phyloP scores from a whole-genome alignment of 2,329 filamentous ascomycete genomes.

The Gnomoniopsis sp. region DNA sequence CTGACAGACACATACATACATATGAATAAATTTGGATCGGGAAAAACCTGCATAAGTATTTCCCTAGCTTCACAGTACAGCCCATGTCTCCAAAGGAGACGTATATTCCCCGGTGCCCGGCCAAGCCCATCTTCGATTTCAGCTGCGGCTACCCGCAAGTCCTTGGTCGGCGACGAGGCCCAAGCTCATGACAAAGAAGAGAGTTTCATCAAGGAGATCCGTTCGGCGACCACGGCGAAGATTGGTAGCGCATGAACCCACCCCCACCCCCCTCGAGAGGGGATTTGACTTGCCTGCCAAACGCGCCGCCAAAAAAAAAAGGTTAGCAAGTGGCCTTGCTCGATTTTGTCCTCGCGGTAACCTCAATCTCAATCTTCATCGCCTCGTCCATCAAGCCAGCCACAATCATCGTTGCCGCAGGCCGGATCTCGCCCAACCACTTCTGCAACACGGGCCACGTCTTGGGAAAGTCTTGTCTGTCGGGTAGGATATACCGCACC shows the following conservation, averaged over 20 bases:
- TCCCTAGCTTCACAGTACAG: no score
- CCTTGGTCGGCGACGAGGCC: neutral
- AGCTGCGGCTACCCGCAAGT: neutral
- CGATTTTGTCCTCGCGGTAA: constrained; percentile 26
- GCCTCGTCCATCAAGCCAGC: constrained; percentile 46
- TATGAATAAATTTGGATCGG: no score
- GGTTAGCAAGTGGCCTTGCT: no score
- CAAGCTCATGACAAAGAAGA: neutral
- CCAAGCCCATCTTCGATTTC: neutral
- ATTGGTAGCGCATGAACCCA: no score
- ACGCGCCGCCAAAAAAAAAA: no score
- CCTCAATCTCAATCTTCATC: constrained; percentile 38
- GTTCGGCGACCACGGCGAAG: neutral
- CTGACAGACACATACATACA: no score
- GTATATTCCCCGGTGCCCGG: neutral
- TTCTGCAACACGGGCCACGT: constrained; percentile 48
- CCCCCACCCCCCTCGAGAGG: no score
- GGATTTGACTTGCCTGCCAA: no score
- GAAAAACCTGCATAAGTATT: no score
- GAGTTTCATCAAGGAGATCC: neutral
- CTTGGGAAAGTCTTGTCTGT: constrained; percentile 42
- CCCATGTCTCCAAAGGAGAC: no score
- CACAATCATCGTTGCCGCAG: constrained; percentile 53
- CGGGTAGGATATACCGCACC: constrained; percentile 49
- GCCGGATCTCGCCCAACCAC: constrained; percentile 47